Percentiles rank a stretch among this genome's conserved stretches.
phyloP scores from a whole-genome alignment of 805 yeast species.

The Saccharomycopsis sp. region DNA sequence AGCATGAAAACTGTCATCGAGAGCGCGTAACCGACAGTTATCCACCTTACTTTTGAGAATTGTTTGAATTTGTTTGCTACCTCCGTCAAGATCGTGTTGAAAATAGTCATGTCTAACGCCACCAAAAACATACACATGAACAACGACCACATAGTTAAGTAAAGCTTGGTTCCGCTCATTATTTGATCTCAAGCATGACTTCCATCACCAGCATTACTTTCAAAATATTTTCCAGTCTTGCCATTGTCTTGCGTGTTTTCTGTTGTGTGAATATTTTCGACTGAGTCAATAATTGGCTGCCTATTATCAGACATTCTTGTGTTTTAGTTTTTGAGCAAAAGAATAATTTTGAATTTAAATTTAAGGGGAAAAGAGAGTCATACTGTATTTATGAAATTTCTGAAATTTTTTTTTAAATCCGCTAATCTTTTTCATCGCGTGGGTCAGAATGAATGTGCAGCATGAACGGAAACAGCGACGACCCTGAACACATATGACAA shows the following conservation, averaged over 20 bases:
- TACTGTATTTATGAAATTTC: too few relatives aligned
- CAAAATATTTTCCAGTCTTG: not conserved
- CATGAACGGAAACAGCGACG: too few relatives aligned
- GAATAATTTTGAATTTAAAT: too few relatives aligned
- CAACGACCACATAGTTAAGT: not conserved
- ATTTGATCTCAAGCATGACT: not conserved
- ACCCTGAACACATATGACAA: too few relatives aligned
- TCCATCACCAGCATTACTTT: conserved; percentile 1
- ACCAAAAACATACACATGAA: conserved; percentile 25
- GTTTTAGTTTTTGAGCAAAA: too few relatives aligned
- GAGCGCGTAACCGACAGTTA: conserved; percentile 46
- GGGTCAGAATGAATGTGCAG: too few relatives aligned
- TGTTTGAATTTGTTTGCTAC: conserved; percentile 44
- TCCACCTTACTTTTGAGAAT: conserved; percentile 52
- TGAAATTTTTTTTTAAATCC: too few relatives aligned
- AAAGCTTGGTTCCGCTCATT: not conserved
- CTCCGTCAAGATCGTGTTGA: conserved; percentile 41
- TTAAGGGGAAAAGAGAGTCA: too few relatives aligned
- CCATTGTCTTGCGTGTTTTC: not conserved
- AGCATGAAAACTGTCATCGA: conserved; percentile 48
- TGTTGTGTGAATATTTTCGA: too few relatives aligned
- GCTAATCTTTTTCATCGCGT: too few relatives aligned
- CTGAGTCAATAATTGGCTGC: too few relatives aligned
- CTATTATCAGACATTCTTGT: too few relatives aligned
- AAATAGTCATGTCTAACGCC: conserved; percentile 58